Evolutionary conservation across 2,329 filamentous ascomycete genomes (phyloP), one percentile per base, ranked within the genome.

Genomic region (Pseudocercospora fuligena): DNA sequence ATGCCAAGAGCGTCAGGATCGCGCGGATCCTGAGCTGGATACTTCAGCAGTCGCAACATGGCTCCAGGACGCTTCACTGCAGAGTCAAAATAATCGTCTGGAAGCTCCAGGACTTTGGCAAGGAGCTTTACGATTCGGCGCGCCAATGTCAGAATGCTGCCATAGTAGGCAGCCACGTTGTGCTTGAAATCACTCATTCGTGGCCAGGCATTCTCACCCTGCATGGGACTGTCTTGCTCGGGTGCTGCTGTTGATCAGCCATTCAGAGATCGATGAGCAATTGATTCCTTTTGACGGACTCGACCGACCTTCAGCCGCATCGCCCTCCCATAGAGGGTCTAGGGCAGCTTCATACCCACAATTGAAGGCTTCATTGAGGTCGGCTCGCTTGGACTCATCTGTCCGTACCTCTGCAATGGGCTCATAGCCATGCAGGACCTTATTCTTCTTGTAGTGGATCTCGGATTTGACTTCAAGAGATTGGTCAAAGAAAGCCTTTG

Each of bases 331-430:
- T 31, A 54, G 29, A 12, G 69, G 66, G 61, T 73, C 72, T 9
- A 72, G 63, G 14, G 63, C 60, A n/a, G 63, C 53, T 56, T 73
- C 69, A 43, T 72, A 72, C 14, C 69, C 72, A 29, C 70, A 73
- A 47, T 72, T 73, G 67, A 73, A 73, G 6, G 69, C 70, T 57
- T 73, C 72, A 27, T 69, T 72, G 47, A 92, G 84, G n/a, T 87
- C 87, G 16, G 77, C 74, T 11, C 77, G 78, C 73, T 90, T 86
- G 12, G 77, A 80, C 29, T 88, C 78, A 60, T 84, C 83, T 19
- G 85, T 88, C 11, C 89, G 86, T 79, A 93, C 93, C 78, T 93
- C 91, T 54, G 89, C 91, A 90, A 94, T 73, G 82, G 83, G 59
- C 92, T 81, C 47, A 81, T 81, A 75, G 89, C 84, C 80, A 93